A percentile compares a stretch with the other conserved stretches of the same genome.
Conservation (phyloP, 345 rosid species). For the Aurinia saxatilis region DNA sequence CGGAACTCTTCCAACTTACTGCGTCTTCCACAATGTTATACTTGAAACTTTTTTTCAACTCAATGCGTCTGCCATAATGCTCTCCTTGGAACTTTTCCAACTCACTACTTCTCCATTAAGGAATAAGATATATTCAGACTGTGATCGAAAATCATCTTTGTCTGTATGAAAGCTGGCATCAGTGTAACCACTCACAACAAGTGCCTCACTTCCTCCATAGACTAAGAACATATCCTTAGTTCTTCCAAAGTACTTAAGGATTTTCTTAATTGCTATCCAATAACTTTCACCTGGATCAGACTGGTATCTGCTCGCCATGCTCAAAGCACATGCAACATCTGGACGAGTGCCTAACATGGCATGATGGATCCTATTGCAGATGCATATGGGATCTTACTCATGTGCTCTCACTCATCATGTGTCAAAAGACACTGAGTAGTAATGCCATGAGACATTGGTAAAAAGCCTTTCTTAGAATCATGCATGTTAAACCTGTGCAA, state of each 20-base stretch:
- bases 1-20: neutral
- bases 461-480: too few relatives aligned
- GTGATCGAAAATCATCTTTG: neutral
- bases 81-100: neutral
- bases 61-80: neutral
- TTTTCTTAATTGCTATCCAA: neutral
- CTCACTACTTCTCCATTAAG: neutral
- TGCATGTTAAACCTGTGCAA: too few relatives aligned
- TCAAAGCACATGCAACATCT: too few relatives aligned
- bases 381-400: too few relatives aligned
- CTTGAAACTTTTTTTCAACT: neutral
- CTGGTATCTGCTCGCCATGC: too few relatives aligned
- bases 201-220: neutral
- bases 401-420: too few relatives aligned
- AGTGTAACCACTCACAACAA: neutral
- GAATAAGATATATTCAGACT: neutral
- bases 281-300: neutral
- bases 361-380: too few relatives aligned
- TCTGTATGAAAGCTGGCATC: neutral
- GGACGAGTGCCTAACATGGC: too few relatives aligned
- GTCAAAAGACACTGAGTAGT: too few relatives aligned
- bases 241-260: neutral
- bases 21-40: neutral
- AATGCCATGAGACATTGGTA: too few relatives aligned
- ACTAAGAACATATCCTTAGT: neutral